Percentiles rank a stretch among this genome's conserved stretches.
phyloP scores from a whole-genome alignment of 371 early-diverging fungal genomes.

The Mucor lusitanicus region DNA sequence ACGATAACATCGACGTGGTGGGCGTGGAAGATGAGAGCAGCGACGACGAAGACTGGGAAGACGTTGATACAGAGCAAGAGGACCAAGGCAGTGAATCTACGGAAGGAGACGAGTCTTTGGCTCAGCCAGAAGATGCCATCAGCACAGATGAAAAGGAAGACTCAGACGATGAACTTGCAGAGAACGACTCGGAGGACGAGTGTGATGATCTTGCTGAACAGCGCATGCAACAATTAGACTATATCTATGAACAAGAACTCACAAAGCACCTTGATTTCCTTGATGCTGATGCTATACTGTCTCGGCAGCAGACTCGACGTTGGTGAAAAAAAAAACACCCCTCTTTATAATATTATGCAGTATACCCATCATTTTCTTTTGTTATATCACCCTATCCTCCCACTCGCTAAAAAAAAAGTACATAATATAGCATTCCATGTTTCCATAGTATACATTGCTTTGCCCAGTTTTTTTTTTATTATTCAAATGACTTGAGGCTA shows the following conservation, averaged over 20 bases:
- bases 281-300: neutral
- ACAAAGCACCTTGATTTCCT: neutral
- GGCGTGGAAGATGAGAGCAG: neutral
- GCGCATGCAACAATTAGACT: neutral
- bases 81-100: neutral
- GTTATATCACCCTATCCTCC: neutral
- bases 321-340: neutral
- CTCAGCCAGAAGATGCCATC: neutral
- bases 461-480: slow-evolving; percentile 13
- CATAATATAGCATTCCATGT: neutral
- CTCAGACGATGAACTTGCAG: neutral
- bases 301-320: neutral
- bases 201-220: neutral
- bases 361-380: too few species aligned
- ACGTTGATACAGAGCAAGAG: neutral
- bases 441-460: neutral
- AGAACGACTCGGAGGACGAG: neutral
- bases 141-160: neutral
- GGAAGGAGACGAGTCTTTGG: neutral
- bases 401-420: neutral
- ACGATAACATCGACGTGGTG: neutral
- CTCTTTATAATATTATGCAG: too few species aligned
- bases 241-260: neutral
- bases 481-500: slow-evolving; percentile 67
- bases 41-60: neutral